Base-by-base conservation (phyloP, 805 yeast genomes). In the Pichia membranifaciens region DNA sequence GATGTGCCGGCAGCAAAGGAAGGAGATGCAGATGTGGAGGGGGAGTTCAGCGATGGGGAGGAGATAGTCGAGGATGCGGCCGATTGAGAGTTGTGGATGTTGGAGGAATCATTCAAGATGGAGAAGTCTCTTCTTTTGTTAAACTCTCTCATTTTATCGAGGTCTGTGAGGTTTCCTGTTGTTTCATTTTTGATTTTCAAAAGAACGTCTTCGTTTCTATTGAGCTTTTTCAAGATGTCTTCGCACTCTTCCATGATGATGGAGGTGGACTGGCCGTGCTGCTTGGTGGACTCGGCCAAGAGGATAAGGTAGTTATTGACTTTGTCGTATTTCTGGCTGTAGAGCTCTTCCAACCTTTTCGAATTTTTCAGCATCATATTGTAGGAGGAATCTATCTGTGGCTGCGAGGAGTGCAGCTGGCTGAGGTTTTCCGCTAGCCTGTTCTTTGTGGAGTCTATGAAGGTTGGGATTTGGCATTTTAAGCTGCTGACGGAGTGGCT, bases 211-310 rank as follows among this genome's bases (percentile, higher is more conserved):
- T 58, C 65, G 43, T 53, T 56, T 38, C 61, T 50, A 25, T 58
- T 57, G n/a, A 63, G 37, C 28, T 56, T 47, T 22, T 64, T 66
- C 50, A 81, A 66, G 18, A 73, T 65, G 7, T 69, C 70, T 41
- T 74, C 74, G 47, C 78, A 74, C 44, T 76, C 74, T 35, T 64
- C 67, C 41, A 80, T 58, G 3, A 78, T 57, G 2, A 60, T 51
- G 46, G 71, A 67, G 4, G 78, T 66, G 41, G 76, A 76, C 45
- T 66, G 68, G n/a, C 79, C 78, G 51, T 78, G 81, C 17, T 65
- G 55, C 45, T 69, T 72, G 3, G 81, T 66, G 2, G 71, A 69
- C 21, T 60, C 60, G 1, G 75, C 75, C 48, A 81, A 61, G 28
- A 65, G 60, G 4, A 72, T 58, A 45, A 81, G 60, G 12, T 73